Evolutionary conservation across 305 asterid species (phyloP), one percentile per base, ranked within the genome.

Genomic region (Fraxinus velutina): DNA sequence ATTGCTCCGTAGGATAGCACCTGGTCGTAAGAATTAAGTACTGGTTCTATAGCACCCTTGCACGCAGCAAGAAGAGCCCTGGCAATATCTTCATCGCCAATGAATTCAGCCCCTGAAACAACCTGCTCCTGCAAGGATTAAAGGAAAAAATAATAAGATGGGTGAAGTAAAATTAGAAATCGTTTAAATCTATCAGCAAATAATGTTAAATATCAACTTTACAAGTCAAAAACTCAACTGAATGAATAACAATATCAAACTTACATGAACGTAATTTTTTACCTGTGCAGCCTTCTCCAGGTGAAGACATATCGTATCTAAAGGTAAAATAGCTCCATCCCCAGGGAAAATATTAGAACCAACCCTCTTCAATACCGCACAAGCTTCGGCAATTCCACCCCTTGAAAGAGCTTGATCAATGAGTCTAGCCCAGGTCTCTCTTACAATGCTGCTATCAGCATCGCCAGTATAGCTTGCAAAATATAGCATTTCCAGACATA

Each of bases 271-370:
- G 36, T 70, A 79, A 75, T 42, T 39, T 78, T 27, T 80, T 84
- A 93, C 99, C 97, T 89, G 92, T 73, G 98, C 97, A 80, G 97
- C 93, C 90, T 96, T 96, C 87, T 96, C 98, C 66, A 96, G 93
- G 84, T 94, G 99, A 78, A 96, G 93, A 76, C 97, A 92, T 50
- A 96, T 84, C 60, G 98, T 91, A 78, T 92, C 98, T 81, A 94
- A 88, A 19, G 99, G 98, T 86, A 96, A 89, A 70, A 87, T 88
- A 80, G 94, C 90, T 78, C 97, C 98, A 86, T 94, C 99, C 36
- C 97, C 97, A 27, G 97, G 97, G 80, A 87, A 93, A 85, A 93
- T 90, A 72, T 84, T 90, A 62, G 96, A 91, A 81, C 97, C 98
- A 76, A 88, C 98, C 86, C 98, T 96, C 90, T 90, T 91, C 81